phyloP scores from a whole-genome alignment of 768 basidiomycete genomes.

The Macrolepiota albuminosa region DNA sequence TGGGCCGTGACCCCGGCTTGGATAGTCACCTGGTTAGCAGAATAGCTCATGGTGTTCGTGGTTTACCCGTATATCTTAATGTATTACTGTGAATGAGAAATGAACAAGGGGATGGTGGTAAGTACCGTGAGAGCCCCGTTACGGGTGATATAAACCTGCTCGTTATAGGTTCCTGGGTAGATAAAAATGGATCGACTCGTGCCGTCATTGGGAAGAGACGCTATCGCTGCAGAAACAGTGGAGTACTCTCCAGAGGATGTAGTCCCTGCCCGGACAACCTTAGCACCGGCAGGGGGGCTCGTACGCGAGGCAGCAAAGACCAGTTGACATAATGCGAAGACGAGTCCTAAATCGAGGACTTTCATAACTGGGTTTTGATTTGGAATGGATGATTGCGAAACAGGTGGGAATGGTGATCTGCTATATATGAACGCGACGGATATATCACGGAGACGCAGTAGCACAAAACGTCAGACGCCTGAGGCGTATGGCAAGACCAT shows the following conservation, averaged over 20 bases:
- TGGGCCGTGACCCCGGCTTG: conserved; percentile 30
- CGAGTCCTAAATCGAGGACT: background rate
- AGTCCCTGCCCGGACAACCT: conserved; percentile 36
- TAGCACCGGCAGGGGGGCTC: conserved; percentile 36
- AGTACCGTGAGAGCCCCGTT: conserved; percentile 37
- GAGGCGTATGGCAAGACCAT: background rate
- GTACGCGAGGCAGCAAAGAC: conserved; percentile 32
- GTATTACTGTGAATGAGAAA: background rate
- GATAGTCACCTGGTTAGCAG: conserved; percentile 34
- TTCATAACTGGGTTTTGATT: background rate
- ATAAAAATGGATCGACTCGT: conserved; percentile 39
- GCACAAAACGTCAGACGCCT: no score
- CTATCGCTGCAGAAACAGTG: conserved; percentile 36
- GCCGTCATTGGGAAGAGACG: conserved; percentile 35
- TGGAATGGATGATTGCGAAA: background rate
- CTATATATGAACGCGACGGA: conserved; percentile 1
- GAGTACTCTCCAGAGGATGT: conserved; percentile 35
- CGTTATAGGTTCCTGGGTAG: conserved; percentile 42
- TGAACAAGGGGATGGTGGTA: background rate
- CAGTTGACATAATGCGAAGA: background rate
- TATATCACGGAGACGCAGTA: background rate
- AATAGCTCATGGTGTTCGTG: conserved; percentile 32
- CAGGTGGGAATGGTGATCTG: background rate
- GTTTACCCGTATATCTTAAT: conserved; percentile 41
- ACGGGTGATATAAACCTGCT: conserved; percentile 42